Evolutionary conservation across 2,329 filamentous ascomycete genomes (phyloP).

Genomic region (Neoarthrinium moseri): DNA sequence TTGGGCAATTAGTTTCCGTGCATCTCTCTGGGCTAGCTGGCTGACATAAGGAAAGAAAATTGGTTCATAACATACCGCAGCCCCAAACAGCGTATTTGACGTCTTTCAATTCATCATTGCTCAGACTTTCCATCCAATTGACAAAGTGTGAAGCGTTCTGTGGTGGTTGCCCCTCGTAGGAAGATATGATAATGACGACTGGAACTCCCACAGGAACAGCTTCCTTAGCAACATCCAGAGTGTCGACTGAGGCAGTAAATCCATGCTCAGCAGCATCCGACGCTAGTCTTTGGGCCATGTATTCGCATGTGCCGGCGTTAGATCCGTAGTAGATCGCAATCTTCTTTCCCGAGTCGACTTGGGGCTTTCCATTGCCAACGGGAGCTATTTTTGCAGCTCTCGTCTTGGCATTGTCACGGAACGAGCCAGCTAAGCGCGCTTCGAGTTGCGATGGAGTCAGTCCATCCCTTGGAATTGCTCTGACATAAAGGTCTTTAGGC

Average conservation of each 20-base stretch:
- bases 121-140: constrained; percentile 59
- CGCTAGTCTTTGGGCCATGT: constrained; percentile 63
- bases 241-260: constrained; percentile 50
- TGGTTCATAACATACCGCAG: constrained; percentile 56
- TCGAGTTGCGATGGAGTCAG: constrained; percentile 46
- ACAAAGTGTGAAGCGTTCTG: constrained; percentile 71
- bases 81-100: constrained; percentile 70
- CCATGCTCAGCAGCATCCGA: constrained; percentile 58
- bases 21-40: constrained; percentile 34
- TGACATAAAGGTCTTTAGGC: constrained; percentile 42
- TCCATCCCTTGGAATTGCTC: constrained; percentile 43
- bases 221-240: constrained; percentile 61
- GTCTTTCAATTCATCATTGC: constrained; percentile 46
- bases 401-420: not conserved
- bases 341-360: constrained; percentile 9
- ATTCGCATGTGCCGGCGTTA: constrained; percentile 73
- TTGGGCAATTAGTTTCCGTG: constrained; percentile 33
- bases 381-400: not conserved
- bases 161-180: constrained; percentile 72
- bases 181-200: constrained; percentile 64
- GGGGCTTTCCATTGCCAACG: not conserved
- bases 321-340: constrained; percentile 72
- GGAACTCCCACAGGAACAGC: constrained; percentile 60
- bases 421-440: constrained; percentile 37
- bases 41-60: no score